Evolutionary conservation across 2,329 filamentous ascomycete species (phyloP), one percentile per base, ranked within the genome.

Genomic region (Arthroderma sp.): DNA sequence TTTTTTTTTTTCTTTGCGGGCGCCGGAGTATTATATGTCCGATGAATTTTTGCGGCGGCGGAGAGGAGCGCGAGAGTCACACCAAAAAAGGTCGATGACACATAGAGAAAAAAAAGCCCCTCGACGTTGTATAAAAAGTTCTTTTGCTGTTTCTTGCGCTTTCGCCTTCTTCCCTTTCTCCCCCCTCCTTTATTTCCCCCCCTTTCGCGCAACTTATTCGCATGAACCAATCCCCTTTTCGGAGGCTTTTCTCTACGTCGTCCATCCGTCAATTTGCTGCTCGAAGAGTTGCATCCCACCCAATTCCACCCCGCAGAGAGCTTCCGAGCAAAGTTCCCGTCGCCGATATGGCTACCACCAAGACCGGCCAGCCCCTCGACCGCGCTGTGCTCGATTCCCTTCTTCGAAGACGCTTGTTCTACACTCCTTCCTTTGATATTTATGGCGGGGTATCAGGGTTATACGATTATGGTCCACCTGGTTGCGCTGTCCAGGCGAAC

Each of bases 351-450:
- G 67, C 75, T 44, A 91, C 84, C 53, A 94, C 87, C 48, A 79
- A 86, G 61, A 88, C 83, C 68, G 91, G 89, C 57, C 81, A 94
- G 72, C 80, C 85, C 67, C 82, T 98, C 57, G 87, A 96, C 67
- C 80, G 86, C 59, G 70, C 74, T 48, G 71, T 77, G 46, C 78
- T 96, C 59, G 91, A 96, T 61, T 83, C 80, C 50, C 77, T 96
- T 59, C 80, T 96, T 56, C 80, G 83, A 54, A 83, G 88, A 53
- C 83, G 87, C 65, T 73, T 89, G 69, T 96, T 96, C 73, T 94
- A 91, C 69, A 94, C 88, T 51, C 88, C 88, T 44, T 82, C 87
- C 45, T 96, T 95, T 66, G 91, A 96, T 67, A 89, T 94, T 58
- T 96, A 96, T 62, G 84, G 84, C 54, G 86, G 86, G 59, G 82